Evolutionary conservation across 1,284 basidiomycete species (phyloP).

Genomic region (Ceratobasidium sp.): DNA sequence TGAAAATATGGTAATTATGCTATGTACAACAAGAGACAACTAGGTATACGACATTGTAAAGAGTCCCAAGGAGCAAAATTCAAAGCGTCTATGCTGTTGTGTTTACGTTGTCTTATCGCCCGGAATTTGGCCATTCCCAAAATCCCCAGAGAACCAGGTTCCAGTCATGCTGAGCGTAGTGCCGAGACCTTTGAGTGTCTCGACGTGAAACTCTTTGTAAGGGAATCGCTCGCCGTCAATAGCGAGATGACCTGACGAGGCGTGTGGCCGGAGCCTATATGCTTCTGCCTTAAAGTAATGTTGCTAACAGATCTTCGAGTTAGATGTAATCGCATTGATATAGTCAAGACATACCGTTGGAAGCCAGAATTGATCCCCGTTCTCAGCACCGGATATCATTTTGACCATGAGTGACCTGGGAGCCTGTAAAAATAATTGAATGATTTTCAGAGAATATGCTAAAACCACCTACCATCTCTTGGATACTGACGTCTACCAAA

Average conservation of each 20-base stretch:
- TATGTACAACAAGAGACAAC: neutral
- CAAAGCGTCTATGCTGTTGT: neutral
- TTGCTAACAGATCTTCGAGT: slow-evolving; percentile 62
- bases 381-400: slow-evolving; percentile 75
- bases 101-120: neutral
- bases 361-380: slow-evolving; percentile 78
- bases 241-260: slow-evolving; percentile 62
- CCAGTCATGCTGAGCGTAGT: slow-evolving; percentile 80
- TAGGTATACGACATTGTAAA: neutral
- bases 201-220: slow-evolving; percentile 86
- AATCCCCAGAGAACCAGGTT: slow-evolving; percentile 25
- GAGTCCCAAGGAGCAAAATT: neutral
- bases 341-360: slow-evolving; percentile 63
- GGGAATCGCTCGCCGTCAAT: slow-evolving; percentile 90
- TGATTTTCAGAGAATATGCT: slow-evolving; percentile 1
- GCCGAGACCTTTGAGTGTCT: slow-evolving; percentile 79
- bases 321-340: neutral
- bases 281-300: slow-evolving; percentile 85
- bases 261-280: slow-evolving; percentile 78
- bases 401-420: slow-evolving; percentile 70
- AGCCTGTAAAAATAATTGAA: slow-evolving; percentile 58
- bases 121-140: slow-evolving; percentile 16
- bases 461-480: slow-evolving; percentile 67
- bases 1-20: neutral
- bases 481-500: slow-evolving; percentile 80